A percentile compares a stretch with the other conserved stretches of the same genome.
Conservation (phyloP, 2,329 filamentous ascomycete species). For the Stagonosporopsis tanaceti region DNA sequence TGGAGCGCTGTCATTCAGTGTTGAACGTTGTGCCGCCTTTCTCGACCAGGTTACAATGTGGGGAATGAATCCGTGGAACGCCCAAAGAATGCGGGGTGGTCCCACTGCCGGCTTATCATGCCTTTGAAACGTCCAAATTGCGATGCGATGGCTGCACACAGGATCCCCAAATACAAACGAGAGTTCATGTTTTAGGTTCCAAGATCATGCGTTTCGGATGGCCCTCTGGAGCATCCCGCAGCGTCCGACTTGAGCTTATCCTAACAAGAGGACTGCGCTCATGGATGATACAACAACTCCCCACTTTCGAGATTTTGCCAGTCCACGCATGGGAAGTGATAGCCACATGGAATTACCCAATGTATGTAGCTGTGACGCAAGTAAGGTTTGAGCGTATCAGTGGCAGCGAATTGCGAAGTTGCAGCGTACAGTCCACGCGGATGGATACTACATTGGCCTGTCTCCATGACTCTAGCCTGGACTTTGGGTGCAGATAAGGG, state of each 20-base stretch:
- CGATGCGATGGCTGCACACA: not conserved
- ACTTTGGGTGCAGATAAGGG: constrained; percentile 17
- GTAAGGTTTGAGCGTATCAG: constrained; percentile 18
- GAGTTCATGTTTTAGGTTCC: not conserved
- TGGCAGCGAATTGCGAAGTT: constrained; percentile 1
- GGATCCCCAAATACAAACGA: not conserved
- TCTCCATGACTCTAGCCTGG: constrained; percentile 12
- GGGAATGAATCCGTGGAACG: constrained; percentile 12
- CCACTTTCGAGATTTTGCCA: constrained; percentile 16
- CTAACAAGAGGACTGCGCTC: constrained; percentile 2
- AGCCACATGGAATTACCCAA: constrained; percentile 4
- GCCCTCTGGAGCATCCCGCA: not conserved
- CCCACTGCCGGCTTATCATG: not conserved
- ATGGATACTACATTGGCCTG: constrained; percentile 25
- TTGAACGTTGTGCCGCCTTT: not conserved
- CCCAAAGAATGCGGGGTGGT: constrained; percentile 10
- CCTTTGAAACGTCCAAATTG: not conserved
- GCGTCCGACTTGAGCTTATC: constrained; percentile 1
- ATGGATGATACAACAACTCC: constrained; percentile 19
- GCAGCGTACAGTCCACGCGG: constrained; percentile 9
- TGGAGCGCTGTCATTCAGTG: not conserved
- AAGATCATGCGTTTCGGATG: not conserved
- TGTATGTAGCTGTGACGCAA: constrained; percentile 5
- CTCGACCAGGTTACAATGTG: constrained; percentile 7
- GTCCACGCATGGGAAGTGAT: constrained; percentile 19